These are phyloP conservation scores for Nannochloropsis granulata DNA, from an alignment of 108 stramenopile species.

Conservation along the genomic window DNA sequence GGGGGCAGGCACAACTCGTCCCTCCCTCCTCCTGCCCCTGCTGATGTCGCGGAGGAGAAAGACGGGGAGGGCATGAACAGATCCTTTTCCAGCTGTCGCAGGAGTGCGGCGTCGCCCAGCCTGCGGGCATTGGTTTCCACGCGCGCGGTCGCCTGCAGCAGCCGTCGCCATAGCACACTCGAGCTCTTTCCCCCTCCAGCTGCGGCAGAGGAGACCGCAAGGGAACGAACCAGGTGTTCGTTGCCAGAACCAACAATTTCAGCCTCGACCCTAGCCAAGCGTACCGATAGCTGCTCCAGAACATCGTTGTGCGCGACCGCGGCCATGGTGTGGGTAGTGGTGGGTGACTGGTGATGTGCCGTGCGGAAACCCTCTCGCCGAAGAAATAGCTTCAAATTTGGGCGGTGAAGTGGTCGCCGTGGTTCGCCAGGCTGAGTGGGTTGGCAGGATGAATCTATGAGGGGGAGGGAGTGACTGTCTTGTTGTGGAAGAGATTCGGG, in stretches of 20 bases:
- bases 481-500: too few species aligned
- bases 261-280: background rate
- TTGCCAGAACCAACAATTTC: background rate
- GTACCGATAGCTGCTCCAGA: background rate
- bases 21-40: background rate
- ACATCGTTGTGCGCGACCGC: background rate
- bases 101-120: background rate
- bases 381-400: too few species aligned
- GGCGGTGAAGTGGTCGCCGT: too few species aligned
- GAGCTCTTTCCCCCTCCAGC: background rate
- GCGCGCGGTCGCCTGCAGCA: background rate
- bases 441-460: too few species aligned
- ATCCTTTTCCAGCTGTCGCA: background rate
- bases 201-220: background rate
- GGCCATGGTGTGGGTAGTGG: too few species aligned
- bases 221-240: too few species aligned
- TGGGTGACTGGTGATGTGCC: too few species aligned
- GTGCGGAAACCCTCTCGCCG: too few species aligned
- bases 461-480: too few species aligned
- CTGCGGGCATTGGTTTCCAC: background rate
- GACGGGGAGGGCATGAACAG: background rate
- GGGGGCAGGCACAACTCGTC: background rate
- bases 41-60: background rate
- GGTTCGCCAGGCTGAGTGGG: too few species aligned
- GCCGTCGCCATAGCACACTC: background rate